Evolutionary conservation across 345 rosid genomes (phyloP), one percentile per base, ranked within the genome.

Genomic region (Euclidium syriacum): DNA sequence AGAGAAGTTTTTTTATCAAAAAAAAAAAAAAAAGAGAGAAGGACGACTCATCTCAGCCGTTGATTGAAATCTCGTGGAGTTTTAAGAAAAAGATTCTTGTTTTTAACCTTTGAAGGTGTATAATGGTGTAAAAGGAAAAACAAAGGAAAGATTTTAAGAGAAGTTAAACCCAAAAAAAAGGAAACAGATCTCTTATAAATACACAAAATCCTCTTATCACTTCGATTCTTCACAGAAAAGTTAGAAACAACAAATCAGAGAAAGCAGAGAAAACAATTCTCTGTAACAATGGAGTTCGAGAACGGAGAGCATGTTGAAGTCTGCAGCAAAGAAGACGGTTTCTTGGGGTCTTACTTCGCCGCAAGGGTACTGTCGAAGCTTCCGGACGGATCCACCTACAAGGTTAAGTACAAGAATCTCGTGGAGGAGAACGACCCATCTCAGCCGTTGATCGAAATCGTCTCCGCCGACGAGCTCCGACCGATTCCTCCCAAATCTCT

Each of bases 241-340:
- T n/a, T n/a, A 17, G 18, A 38, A 55, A 8, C 10, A 40, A 16
- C 7, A 7, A 27, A 58, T 11, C 25, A 26, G 11, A 19, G 11
- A 26, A 35, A 40, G 1, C 7, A 29, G 4, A 35, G 22, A 6
- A 7, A 29, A 38, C n/a, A n/a, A 41, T 0, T 3, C 4, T 6
- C n/a, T n/a, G 8, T 18, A 52, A 65, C 18, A 52, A 54, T 65
- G 63, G 57, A 27, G 22, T 67, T 18, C 34, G 47, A 18, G 30
- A 52, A 23, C 50, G 67, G 67, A 17, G 53, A 60, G 4, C 0
- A 15, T 15, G 72, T 78, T 9, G 72, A 78, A 67, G 60, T 71
- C 0, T 52, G 71, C 23, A 78, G 72, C 59, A 57, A 62, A 10
- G 76, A 77, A 52, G 74, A 78, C 10, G 78, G 76, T 6, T 71